Evolutionary conservation across 345 rosid species (phyloP).

Genomic region (Citrus unshiu): DNA sequence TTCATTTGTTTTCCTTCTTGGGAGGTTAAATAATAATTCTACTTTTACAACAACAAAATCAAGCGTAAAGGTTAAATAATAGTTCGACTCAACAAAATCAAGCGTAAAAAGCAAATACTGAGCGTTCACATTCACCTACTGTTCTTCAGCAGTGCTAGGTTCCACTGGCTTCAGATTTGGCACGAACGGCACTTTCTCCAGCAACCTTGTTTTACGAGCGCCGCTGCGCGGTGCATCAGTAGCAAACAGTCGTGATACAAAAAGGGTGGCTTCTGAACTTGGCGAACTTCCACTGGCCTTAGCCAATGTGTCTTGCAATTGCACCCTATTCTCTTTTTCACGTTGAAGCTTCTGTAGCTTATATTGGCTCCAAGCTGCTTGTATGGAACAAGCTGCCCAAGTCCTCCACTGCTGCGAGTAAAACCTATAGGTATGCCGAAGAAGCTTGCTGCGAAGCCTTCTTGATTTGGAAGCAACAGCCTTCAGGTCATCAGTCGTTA

Average conservation of each 20-base stretch:
- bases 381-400: constrained; percentile 91
- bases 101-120: neutral
- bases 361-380: constrained; percentile 84
- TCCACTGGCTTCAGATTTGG: constrained; percentile 87
- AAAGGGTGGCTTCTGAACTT: constrained; percentile 78
- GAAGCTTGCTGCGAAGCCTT: constrained; percentile 81
- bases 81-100: neutral
- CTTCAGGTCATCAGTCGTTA: constrained; percentile 77
- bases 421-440: constrained; percentile 75
- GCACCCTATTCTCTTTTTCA: constrained; percentile 53
- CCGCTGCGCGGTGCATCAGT: constrained; percentile 60
- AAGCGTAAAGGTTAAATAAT: neutral
- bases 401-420: constrained; percentile 89
- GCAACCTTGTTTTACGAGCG: constrained; percentile 51
- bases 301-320: constrained; percentile 67
- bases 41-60: neutral
- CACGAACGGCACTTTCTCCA: constrained; percentile 56
- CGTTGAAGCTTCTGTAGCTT: constrained; percentile 58
- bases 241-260: constrained; percentile 69
- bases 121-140: constrained; percentile 1
- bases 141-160: constrained; percentile 66
- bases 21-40: too few species aligned
- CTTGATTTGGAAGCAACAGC: constrained; percentile 81
- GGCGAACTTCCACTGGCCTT: constrained; percentile 61
- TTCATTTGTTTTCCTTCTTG: too few species aligned